Conservation (phyloP, 176 grass and related monocot species). For the Tillandsia leiboldiana region DNA sequence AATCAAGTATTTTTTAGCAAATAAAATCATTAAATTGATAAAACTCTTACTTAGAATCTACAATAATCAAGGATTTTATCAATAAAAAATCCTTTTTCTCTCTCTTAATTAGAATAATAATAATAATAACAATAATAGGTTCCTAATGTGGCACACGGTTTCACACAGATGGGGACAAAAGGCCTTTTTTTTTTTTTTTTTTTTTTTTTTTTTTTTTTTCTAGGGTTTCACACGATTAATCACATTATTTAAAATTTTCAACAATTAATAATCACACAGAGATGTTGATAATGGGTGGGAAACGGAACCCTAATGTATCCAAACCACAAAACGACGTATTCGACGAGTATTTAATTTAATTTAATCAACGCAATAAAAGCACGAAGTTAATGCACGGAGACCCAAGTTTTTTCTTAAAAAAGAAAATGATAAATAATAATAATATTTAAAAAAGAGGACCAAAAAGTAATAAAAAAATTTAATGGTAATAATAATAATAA, state of each 20-base stretch:
- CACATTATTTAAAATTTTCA: background rate
- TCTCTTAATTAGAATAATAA: background rate
- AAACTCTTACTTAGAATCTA: too few species aligned
- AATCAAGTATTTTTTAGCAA: too few species aligned
- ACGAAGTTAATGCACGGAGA: too few species aligned
- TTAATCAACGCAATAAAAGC: background rate
- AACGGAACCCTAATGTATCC: conserved; percentile 27
- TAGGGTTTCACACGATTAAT: background rate
- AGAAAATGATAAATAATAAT: background rate
- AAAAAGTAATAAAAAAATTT: conserved; percentile 2
- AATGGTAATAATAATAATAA: background rate
- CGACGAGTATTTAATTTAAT: background rate
- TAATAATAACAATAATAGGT: background rate
- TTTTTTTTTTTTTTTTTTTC: background rate
- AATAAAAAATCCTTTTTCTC: too few species aligned
- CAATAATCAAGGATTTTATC: too few species aligned
- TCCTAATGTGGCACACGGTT: background rate
- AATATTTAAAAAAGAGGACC: background rate
- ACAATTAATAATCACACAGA: background rate
- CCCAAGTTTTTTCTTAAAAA: background rate
- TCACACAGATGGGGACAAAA: background rate
- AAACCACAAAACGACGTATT: background rate
- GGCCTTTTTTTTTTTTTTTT: background rate
- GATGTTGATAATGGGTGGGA: conserved; percentile 14
- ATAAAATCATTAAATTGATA: too few species aligned